Evolutionary conservation across 2,329 filamentous ascomycete species (phyloP), one percentile per base, ranked within the genome.

Genomic region (Nemania sp.): DNA sequence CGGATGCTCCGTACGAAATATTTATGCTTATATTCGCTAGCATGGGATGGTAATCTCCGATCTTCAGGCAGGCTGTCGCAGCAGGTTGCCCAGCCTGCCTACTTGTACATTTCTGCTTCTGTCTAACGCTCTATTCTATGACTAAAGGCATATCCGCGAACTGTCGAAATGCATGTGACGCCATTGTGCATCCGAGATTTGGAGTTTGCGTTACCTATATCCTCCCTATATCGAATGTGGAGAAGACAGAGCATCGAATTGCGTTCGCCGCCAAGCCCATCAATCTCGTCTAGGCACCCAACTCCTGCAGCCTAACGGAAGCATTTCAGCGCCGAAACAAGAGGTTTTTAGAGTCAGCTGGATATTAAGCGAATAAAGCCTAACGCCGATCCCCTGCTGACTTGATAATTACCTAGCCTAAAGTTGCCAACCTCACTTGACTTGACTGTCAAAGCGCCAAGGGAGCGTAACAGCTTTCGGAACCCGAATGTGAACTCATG

Each of bases 171-270:
- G 40, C 25, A 34, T 21, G 54, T 61, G 61, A 61, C 54, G 58
- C 51, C 43, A 61, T 61, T 58, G 35, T 53, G 46, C 57, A 49
- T 54, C 37, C 37, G 40, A 47, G 43, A 9, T 47, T 53, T 50
- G n/a, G 5, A 37, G 34, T 54, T 54, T 25, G 20, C 37, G n/a
- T 34, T 29, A 29, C 25, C 25, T 29, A 29, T 29, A 4, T 7
- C 7, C 25, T 29, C 3, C 25, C 25, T 29, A 7, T 40, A 17
- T 53, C 10, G 32, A 43, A 43, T 25, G 42, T 9, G 42, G 42
- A 47, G 45, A 32, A 32, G 10, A 6, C 13, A 21, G n/a, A 47
- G 45, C 18, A 45, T 45, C 10, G 18, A 25, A 51, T 39, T 9
- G 9, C 20, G 5, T 29, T 42, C 13, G 10, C 13, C 25, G n/a